These are phyloP conservation scores for Phoenix dactylifera DNA, from an alignment of 176 grass and related monocot genomes.

Conservation along the genomic window DNA sequence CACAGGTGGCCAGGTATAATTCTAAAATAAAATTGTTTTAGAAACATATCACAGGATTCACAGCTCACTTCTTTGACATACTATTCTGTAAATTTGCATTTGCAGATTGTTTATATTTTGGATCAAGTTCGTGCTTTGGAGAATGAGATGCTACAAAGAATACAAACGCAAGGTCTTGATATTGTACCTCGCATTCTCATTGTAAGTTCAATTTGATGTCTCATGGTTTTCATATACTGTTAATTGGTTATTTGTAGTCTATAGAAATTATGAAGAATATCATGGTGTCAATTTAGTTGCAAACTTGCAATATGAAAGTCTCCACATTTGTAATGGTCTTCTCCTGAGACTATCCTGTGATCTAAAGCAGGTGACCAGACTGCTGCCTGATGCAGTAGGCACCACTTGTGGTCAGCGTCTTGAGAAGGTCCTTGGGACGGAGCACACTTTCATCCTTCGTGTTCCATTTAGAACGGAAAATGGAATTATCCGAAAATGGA, in stretches of 20 bases:
- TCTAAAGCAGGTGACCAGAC: slow-evolving; percentile 60
- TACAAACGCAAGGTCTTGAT: slow-evolving; percentile 89
- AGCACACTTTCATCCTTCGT: slow-evolving; percentile 93
- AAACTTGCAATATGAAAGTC: too few relatives aligned
- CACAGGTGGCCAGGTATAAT: slow-evolving; percentile 88
- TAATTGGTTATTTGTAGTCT: too few relatives aligned
- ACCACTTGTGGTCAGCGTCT: slow-evolving; percentile 91
- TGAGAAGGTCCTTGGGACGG: slow-evolving; percentile 94
- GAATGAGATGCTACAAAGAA: slow-evolving; percentile 88
- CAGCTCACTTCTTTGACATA: neutral
- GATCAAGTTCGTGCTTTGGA: slow-evolving; percentile 99
- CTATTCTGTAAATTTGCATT: neutral
- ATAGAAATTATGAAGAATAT: too few relatives aligned
- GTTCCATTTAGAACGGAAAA: slow-evolving; percentile 93
- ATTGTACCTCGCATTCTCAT: slow-evolving; percentile 95
- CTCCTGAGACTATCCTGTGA: neutral
- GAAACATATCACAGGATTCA: neutral
- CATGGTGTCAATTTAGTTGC: too few relatives aligned
- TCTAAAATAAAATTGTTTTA: neutral
- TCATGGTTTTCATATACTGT: too few relatives aligned
- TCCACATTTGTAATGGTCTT: too few relatives aligned
- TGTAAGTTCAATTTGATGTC: slow-evolving; percentile 35
- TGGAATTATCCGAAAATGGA: slow-evolving; percentile 8
- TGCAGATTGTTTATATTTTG: slow-evolving; percentile 96
- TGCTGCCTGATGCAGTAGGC: slow-evolving; percentile 88